Conservation (phyloP, 257 asterid species). For the Solanum piurae region DNA sequence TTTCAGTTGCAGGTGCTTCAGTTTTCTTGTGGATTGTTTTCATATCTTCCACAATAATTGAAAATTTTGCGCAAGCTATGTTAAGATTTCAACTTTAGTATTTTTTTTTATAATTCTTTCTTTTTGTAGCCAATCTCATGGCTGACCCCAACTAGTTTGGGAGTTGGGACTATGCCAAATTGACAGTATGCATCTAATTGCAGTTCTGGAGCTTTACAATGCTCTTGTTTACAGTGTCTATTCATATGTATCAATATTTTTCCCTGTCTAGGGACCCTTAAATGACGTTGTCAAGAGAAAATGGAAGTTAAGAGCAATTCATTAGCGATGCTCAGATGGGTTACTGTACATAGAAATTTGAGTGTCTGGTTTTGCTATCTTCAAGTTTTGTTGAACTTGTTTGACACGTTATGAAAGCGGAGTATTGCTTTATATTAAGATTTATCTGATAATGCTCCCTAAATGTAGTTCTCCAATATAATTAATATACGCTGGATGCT, state of each 20-base stretch:
- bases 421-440: not conserved
- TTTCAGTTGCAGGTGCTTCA: conserved; percentile 82
- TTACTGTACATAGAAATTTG: not conserved
- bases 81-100: not conserved
- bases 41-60: not conserved
- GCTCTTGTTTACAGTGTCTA: not conserved
- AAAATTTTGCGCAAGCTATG: not conserved
- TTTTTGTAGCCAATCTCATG: not conserved
- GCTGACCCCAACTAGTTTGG: not conserved
- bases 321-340: not conserved
- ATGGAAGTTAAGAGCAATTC: not conserved
- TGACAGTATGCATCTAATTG: not conserved
- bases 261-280: not conserved
- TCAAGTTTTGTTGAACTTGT: not conserved
- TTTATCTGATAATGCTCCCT: not conserved
- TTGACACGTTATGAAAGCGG: not conserved
- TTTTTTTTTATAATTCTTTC: not conserved
- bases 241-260: not conserved
- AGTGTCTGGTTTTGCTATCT: not conserved
- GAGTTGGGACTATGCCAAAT: not conserved
- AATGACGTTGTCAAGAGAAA: not conserved
- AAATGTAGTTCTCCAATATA: not conserved
- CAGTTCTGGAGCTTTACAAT: not conserved
- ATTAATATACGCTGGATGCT: not conserved
- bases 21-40: conserved; percentile 11